Evolutionary conservation across 371 early-diverging fungal genomes (phyloP).

Genomic region (Rhizoclosmatium hyalinum): DNA sequence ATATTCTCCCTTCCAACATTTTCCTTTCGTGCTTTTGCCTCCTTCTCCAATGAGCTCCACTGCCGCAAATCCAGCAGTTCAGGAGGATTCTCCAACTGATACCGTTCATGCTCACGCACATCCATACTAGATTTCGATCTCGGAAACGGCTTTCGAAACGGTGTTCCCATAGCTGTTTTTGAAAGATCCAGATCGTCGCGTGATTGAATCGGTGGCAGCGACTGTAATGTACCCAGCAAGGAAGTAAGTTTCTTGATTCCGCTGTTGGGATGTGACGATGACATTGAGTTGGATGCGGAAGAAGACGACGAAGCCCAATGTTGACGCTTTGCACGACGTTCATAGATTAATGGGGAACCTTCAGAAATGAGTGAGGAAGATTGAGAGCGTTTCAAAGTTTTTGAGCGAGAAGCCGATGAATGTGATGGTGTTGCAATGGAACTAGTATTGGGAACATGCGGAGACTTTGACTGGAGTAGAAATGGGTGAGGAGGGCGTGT

Average conservation of each 20-base stretch:
- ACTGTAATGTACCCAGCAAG: background rate
- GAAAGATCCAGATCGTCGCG: too few species aligned
- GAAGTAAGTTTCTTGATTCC: background rate
- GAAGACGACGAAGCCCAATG: background rate
- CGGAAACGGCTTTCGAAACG: background rate
- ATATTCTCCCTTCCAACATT: too few species aligned
- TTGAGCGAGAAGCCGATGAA: background rate
- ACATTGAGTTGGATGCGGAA: background rate
- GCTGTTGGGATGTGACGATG: background rate
- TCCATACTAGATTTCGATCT: background rate
- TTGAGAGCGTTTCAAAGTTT: background rate
- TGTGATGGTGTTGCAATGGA: too few species aligned
- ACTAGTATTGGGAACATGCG: background rate
- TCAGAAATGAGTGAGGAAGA: background rate
- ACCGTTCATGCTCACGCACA: background rate
- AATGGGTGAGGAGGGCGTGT: background rate
- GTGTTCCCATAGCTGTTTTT: background rate
- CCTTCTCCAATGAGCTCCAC: too few species aligned
- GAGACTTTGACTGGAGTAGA: background rate
- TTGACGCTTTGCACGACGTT: constrained; percentile 7
- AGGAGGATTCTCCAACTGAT: too few species aligned
- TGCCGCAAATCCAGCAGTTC: too few species aligned
- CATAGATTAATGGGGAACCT: background rate
- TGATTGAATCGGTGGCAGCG: background rate
- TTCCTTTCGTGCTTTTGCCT: too few species aligned